A percentile compares a stretch with the other conserved stretches of the same genome.
Evolutionary conservation across 768 basidiomycete genomes (phyloP).

Genomic region (Mycena belliarum): DNA sequence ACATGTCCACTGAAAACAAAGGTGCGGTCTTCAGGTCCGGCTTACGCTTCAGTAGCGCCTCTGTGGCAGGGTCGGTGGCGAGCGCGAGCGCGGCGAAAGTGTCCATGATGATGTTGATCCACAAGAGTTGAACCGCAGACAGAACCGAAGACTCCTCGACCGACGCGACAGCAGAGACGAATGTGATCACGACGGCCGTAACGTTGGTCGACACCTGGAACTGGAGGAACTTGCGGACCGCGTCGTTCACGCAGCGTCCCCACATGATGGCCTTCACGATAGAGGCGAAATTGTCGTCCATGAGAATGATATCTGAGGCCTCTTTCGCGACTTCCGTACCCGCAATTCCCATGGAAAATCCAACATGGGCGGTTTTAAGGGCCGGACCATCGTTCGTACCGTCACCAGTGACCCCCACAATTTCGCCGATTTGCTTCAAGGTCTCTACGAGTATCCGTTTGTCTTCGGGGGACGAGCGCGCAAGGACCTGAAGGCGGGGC

Average conservation of each 20-base stretch:
- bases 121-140: slow-evolving; percentile 93
- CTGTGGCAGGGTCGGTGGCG: slow-evolving; percentile 92
- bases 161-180: slow-evolving; percentile 86
- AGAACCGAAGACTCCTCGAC: slow-evolving; percentile 78
- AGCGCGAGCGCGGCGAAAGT: slow-evolving; percentile 97
- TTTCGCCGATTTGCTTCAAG: slow-evolving; percentile 82
- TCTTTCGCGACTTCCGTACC: slow-evolving; percentile 99
- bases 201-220: slow-evolving; percentile 95
- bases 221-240: slow-evolving; percentile 96
- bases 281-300: slow-evolving; percentile 96
- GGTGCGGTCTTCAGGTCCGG: slow-evolving; percentile 90
- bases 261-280: slow-evolving; percentile 98
- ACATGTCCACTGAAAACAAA: slow-evolving; percentile 90
- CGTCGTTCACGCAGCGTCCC: slow-evolving; percentile 98
- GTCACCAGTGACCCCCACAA: slow-evolving; percentile 95
- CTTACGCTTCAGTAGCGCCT: slow-evolving; percentile 78
- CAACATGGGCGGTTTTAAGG: slow-evolving; percentile 92
- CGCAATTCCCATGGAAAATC: slow-evolving; percentile 95
- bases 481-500: slow-evolving; percentile 92
- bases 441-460: slow-evolving; percentile 93
- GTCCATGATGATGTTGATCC: slow-evolving; percentile 99
- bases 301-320: slow-evolving; percentile 97
- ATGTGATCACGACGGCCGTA: slow-evolving; percentile 93
- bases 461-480: slow-evolving; percentile 96
- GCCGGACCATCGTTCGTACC: slow-evolving; percentile 98